Percentiles rank a stretch among this genome's conserved stretches.
Evolutionary conservation across 345 rosid species (phyloP).

Genomic region (Stellera chamaejasme): DNA sequence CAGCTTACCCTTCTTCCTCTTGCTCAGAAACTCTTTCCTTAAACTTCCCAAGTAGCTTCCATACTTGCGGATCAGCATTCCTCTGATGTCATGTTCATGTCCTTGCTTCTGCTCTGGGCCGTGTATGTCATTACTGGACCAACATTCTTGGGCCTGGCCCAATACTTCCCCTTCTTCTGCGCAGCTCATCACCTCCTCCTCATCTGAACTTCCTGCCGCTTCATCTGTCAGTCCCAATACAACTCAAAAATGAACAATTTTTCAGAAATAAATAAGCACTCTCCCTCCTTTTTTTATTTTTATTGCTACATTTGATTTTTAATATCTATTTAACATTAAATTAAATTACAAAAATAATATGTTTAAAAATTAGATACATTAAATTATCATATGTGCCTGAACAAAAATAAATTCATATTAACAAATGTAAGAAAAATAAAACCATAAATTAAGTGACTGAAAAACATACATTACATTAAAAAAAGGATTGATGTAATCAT

Average conservation of each 20-base stretch:
- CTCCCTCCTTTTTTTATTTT: too few relatives aligned
- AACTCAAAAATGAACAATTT: too few relatives aligned
- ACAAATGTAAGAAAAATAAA: too few relatives aligned
- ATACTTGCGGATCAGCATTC: constrained; percentile 46
- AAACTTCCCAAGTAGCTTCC: constrained; percentile 47
- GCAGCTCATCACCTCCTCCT: constrained; percentile 29
- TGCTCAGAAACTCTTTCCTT: constrained; percentile 55
- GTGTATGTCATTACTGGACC: neutral
- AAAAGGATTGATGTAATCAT: neutral
- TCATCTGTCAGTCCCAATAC: too few relatives aligned
- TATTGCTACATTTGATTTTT: too few relatives aligned
- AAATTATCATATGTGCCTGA: too few relatives aligned
- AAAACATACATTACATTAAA: neutral
- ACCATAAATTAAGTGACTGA: too few relatives aligned
- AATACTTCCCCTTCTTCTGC: constrained; percentile 32
- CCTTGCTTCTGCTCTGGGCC: neutral
- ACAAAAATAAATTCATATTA: too few relatives aligned
- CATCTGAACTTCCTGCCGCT: constrained; percentile 37
- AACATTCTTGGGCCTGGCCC: constrained; percentile 17
- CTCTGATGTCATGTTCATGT: constrained; percentile 25
- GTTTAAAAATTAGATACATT: too few relatives aligned
- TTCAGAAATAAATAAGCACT: too few relatives aligned
- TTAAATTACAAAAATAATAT: too few relatives aligned
- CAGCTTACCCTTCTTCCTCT: constrained; percentile 52
- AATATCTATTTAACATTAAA: too few relatives aligned